Percentiles rank a stretch among this genome's conserved stretches.
phyloP scores from a whole-genome alignment of 2,329 filamentous ascomycete genomes.

The Botrytis sinoallii region DNA sequence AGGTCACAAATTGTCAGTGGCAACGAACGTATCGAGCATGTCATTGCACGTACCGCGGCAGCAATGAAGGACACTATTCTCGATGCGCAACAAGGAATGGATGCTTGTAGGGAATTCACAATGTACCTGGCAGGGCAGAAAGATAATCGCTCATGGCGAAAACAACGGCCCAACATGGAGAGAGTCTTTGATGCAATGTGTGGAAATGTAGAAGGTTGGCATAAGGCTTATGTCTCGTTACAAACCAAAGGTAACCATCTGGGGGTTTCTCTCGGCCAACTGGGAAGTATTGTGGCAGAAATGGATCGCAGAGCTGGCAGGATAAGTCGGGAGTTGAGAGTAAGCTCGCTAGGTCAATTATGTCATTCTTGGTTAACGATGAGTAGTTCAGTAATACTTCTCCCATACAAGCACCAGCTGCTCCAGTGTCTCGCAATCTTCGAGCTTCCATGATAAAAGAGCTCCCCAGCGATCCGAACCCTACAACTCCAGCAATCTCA shows the following conservation, averaged over 20 bases:
- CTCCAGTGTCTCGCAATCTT: constrained; percentile 27
- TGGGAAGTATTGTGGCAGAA: constrained; percentile 75
- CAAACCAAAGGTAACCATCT: constrained; percentile 70
- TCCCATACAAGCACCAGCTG: constrained; percentile 12
- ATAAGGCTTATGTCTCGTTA: constrained; percentile 72
- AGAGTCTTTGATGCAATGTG: constrained; percentile 88
- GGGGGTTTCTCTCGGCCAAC: constrained; percentile 65
- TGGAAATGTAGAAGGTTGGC: constrained; percentile 89
- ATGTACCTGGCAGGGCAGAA: constrained; percentile 69
- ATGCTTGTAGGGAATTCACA: constrained; percentile 72
- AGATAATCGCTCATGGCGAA: constrained; percentile 55
- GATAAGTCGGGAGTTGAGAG: constrained; percentile 74
- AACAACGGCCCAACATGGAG: constrained; percentile 59
- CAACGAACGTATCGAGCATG: constrained; percentile 88
- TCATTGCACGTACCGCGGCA: constrained; percentile 73
- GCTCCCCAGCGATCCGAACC: constrained; percentile 32
- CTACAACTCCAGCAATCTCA: constrained; percentile 35
- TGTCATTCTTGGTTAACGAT: constrained; percentile 15
- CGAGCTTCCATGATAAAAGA: constrained; percentile 33
- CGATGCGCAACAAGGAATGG: constrained; percentile 75
- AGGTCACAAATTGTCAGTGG: constrained; percentile 78
- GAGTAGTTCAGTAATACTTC: constrained; percentile 22
- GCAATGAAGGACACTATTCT: constrained; percentile 74
- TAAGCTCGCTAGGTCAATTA: constrained; percentile 43
- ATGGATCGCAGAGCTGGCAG: constrained; percentile 83